Evolutionary conservation across 2,329 filamentous ascomycete species (phyloP).

Genomic region (Diaporthe destruens): DNA sequence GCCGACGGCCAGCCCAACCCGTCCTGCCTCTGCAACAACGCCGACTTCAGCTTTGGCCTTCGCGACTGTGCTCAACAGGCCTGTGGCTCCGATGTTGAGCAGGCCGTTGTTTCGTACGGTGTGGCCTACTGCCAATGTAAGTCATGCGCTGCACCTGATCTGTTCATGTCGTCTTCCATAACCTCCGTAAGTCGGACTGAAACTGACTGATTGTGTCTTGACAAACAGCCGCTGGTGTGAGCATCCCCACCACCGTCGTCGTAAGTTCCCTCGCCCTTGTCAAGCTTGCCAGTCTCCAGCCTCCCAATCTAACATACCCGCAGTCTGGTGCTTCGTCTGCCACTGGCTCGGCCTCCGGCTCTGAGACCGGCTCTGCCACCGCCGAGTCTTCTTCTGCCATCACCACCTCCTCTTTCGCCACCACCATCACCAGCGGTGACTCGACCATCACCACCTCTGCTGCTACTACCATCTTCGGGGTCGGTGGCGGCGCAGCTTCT

Average conservation of each 20-base stretch:
- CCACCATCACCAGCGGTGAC: slow-evolving; percentile 52
- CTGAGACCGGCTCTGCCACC: slow-evolving; percentile 28
- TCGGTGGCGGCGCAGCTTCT: slow-evolving; percentile 43
- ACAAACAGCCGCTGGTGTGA: slow-evolving; percentile 50
- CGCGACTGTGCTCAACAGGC: slow-evolving; percentile 63
- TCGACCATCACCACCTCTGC: slow-evolving; percentile 53
- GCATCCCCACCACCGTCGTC: slow-evolving; percentile 49
- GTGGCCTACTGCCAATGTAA: slow-evolving; percentile 55
- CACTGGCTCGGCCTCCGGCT: slow-evolving; percentile 41
- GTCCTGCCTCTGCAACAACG: slow-evolving; percentile 61
- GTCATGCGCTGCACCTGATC: slow-evolving; percentile 35
- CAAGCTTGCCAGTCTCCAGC: neutral
- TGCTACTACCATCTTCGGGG: slow-evolving; percentile 51
- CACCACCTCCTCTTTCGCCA: slow-evolving; percentile 55
- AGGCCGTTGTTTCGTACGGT: slow-evolving; percentile 55
- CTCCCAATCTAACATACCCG: neutral
- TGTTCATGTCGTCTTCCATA: neutral
- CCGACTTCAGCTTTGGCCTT: slow-evolving; percentile 62
- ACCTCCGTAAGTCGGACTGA: neutral
- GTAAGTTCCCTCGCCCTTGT: slow-evolving; percentile 41
- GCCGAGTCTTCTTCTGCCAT: slow-evolving; percentile 44
- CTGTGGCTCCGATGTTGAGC: slow-evolving; percentile 54
- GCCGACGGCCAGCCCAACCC: slow-evolving; percentile 43
- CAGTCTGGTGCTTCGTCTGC: slow-evolving; percentile 44
- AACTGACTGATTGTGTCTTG: slow-evolving; percentile 42